Base-by-base conservation (phyloP, 768 basidiomycete genomes). In the Mycena latifolia region DNA sequence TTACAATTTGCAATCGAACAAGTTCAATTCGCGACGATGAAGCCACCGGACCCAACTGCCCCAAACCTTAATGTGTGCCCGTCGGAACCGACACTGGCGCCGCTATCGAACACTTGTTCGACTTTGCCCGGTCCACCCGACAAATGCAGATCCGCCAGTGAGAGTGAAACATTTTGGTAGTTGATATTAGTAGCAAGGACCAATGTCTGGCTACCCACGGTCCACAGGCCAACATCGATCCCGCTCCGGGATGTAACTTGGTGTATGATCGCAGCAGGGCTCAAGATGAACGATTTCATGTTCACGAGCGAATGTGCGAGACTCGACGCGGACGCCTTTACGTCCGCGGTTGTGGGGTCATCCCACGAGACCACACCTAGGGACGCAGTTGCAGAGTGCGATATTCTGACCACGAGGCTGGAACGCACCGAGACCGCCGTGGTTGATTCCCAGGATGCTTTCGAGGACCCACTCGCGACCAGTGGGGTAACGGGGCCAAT, bases 391-490 rank as follows among this genome's bases (percentile, higher is more conserved):
- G 29, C 10, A 39, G 33, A 67, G 51, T 20, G 9, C 9, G n/a
- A 22, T 25, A 15, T 55, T 37, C n/a, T 64, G 12, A 1, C 2
- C 7, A n/a, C 14, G 1, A 54, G 6, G 8, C 31, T n/a, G 33
- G 41, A 33, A 71, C 81, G 25, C 68, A 78, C 89, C 90, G 8
- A 88, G 74, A 2, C 81, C 90, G 8, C 92, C 90, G 59, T 92
- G 91, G 65, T 91, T 92, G 73, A 93, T 88, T 1, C 85, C 88
- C 20, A 93, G 73, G 35, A 90, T 81, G 67, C 82, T 85, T 77
- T 92, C 80, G 5, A 92, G 85, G 18, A 92, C 80, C 73, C 85
- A 93, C 73, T 93, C 91, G 57, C 84, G 79, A 10, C 92, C 91
- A 0, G 89, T 92, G 0, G 92, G 92, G 48, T 74, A 77, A 7